Evolutionary conservation across 2,329 filamentous ascomycete species (phyloP).

Genomic region (Aspergillus novoparasiticus): DNA sequence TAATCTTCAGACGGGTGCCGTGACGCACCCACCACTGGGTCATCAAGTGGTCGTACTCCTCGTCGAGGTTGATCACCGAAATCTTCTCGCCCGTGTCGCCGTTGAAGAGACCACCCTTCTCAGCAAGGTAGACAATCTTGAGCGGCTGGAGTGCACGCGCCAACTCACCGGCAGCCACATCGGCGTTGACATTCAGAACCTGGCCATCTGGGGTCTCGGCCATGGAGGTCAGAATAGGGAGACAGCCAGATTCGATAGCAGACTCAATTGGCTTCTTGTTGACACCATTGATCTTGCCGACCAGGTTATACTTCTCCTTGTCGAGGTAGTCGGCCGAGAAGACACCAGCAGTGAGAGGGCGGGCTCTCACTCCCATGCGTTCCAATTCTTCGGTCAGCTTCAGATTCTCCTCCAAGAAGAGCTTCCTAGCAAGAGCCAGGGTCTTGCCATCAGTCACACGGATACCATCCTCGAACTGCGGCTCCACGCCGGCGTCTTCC

Average conservation of each 20-base stretch:
- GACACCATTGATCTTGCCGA: conserved; percentile 92
- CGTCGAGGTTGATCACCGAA: conserved; percentile 94
- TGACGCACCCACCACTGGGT: conserved; percentile 92
- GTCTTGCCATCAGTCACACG: conserved; percentile 95
- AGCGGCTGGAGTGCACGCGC: conserved; percentile 85
- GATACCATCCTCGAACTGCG: conserved; percentile 95
- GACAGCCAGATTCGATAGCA: conserved; percentile 84
- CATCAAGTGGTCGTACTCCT: conserved; percentile 94
- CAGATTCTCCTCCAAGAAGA: conserved; percentile 94
- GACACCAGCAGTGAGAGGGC: conserved; percentile 85
- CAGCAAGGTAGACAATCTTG: conserved; percentile 98
- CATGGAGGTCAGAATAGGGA: conserved; percentile 95
- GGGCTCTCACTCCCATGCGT: conserved; percentile 82
- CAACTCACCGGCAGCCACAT: conserved; percentile 92
- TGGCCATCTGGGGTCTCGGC: conserved; percentile 90
- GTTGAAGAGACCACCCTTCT: conserved; percentile 95
- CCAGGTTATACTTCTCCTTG: conserved; percentile 93
- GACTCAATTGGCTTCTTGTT: conserved; percentile 89
- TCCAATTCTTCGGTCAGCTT: conserved; percentile 89
- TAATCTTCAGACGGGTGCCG: conserved; percentile 94
- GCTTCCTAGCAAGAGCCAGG: conserved; percentile 81
- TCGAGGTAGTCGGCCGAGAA: conserved; percentile 94
- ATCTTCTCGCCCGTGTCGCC: conserved; percentile 94
- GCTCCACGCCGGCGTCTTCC: conserved; percentile 88
- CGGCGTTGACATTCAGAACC: conserved; percentile 95